Conservation (phyloP, 495 filamentous ascomycete species). For the Neurospora sp. region DNA sequence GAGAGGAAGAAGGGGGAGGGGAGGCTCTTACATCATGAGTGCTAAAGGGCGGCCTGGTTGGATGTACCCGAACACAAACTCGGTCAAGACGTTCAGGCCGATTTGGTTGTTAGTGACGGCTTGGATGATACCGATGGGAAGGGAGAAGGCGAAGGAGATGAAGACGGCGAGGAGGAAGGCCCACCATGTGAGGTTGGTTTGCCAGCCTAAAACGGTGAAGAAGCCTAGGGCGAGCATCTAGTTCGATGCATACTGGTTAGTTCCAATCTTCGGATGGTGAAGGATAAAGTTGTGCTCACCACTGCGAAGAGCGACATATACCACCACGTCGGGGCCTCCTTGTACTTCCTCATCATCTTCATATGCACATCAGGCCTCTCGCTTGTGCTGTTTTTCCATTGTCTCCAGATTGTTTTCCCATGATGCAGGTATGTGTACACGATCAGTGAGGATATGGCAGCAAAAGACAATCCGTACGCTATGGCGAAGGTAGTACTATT, state of each 20-base stretch:
- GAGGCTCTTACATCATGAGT: conserved; percentile 45
- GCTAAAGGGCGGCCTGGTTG: conserved; percentile 54
- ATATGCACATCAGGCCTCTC: conserved; percentile 50
- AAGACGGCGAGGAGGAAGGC: conserved; percentile 54
- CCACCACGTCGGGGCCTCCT: conserved; percentile 48
- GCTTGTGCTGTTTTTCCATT: conserved; percentile 47
- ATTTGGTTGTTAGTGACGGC: conserved; percentile 60
- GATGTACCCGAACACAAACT: conserved; percentile 64
- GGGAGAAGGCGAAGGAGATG: conserved; percentile 42
- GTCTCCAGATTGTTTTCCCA: conserved; percentile 49
- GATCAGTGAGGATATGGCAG: conserved; percentile 55
- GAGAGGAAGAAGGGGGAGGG: not conserved
- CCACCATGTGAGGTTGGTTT: conserved; percentile 58
- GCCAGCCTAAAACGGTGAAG: conserved; percentile 51
- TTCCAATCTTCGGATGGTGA: conserved; percentile 5
- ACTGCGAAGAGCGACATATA: conserved; percentile 39
- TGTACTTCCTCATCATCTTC: conserved; percentile 50
- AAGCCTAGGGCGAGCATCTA: conserved; percentile 53
- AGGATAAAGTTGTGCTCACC: conserved; percentile 16
- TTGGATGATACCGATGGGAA: conserved; percentile 51
- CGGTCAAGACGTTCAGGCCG: conserved; percentile 57
- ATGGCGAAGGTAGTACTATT: conserved; percentile 48
- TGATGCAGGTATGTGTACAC: conserved; percentile 57
- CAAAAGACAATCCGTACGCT: conserved; percentile 61
- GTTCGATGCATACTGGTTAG: conserved; percentile 8